These are phyloP conservation scores for Geranium brycei DNA, from an alignment of 345 rosid genomes.

Conservation along the genomic window DNA sequence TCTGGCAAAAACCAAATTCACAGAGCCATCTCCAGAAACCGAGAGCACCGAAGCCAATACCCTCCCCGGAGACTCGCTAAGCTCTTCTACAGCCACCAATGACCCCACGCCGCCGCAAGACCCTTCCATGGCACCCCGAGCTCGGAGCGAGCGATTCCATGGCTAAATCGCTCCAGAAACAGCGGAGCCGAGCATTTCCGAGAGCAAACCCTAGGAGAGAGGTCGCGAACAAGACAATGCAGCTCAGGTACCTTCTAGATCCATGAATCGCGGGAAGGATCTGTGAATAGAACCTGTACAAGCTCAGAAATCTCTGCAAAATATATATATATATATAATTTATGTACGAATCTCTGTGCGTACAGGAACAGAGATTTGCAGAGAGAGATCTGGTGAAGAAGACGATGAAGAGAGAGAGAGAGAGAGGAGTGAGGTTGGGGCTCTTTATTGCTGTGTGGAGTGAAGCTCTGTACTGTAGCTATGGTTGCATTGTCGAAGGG, in stretches of 20 bases:
- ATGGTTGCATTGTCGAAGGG: no score
- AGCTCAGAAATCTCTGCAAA: neutral
- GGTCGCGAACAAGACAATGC: slow-evolving; percentile 15
- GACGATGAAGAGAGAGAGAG: neutral
- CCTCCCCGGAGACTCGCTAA: slow-evolving; percentile 17
- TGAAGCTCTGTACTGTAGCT: no score
- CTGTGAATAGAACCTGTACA: slow-evolving; percentile 2
- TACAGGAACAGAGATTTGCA: slow-evolving; percentile 1
- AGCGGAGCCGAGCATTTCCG: neutral
- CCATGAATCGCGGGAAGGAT: slow-evolving; percentile 50
- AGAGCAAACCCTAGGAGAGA: slow-evolving; percentile 43
- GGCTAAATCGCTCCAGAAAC: neutral
- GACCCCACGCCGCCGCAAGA: slow-evolving; percentile 12
- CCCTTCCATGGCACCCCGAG: slow-evolving; percentile 22
- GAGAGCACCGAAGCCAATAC: slow-evolving; percentile 10
- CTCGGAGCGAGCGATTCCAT: slow-evolving; percentile 11
- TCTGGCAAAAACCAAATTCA: slow-evolving; percentile 21
- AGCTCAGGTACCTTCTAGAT: slow-evolving; percentile 30
- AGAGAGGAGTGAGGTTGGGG: neutral
- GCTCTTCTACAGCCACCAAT: slow-evolving; percentile 9
- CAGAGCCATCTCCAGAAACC: slow-evolving; percentile 32
- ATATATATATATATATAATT: neutral
- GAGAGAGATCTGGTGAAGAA: slow-evolving; percentile 12
- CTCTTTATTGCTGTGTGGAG: no score
- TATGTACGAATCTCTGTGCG: neutral